Conservation (phyloP, 192 early-diverging fungal species). For the Coemansia sp. region DNA sequence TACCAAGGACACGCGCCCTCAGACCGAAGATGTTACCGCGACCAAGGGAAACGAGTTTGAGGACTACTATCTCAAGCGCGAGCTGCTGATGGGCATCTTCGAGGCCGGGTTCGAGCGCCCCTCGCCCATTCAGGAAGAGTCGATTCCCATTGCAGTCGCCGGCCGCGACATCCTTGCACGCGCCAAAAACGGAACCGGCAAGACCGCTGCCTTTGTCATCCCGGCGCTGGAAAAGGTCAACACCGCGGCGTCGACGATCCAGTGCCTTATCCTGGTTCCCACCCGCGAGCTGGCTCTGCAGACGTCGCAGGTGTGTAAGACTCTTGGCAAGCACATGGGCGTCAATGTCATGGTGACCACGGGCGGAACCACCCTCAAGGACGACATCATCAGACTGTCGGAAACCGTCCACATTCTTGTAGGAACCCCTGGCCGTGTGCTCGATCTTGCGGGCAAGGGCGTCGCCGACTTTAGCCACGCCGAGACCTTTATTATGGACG, state of each 20-base stretch:
- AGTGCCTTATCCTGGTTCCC: constrained; percentile 91
- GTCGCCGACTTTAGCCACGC: constrained; percentile 89
- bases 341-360: constrained; percentile 99
- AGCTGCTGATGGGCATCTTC: constrained; percentile 97
- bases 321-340: constrained; percentile 91
- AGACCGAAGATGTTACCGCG: constrained; percentile 94
- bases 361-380: constrained; percentile 96
- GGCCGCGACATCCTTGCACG: constrained; percentile 95
- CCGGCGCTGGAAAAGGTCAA: constrained; percentile 93
- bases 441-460: constrained; percentile 94
- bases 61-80: constrained; percentile 96
- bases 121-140: constrained; percentile 98
- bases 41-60: constrained; percentile 99
- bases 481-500: constrained; percentile 96
- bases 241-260: constrained; percentile 79
- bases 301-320: constrained; percentile 99
- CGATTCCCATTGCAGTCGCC: constrained; percentile 94
- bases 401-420: constrained; percentile 96
- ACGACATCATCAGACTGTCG: constrained; percentile 93
- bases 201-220: constrained; percentile 97
- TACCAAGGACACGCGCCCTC: constrained; percentile 83
- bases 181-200: constrained; percentile 92
- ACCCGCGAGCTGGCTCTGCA: constrained; percentile 97
- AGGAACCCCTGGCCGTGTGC: constrained; percentile 93
- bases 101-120: constrained; percentile 98